Evolutionary conservation across 2,329 filamentous ascomycete genomes (phyloP), one percentile per base, ranked within the genome.

Genomic region (Alternaria viburni): DNA sequence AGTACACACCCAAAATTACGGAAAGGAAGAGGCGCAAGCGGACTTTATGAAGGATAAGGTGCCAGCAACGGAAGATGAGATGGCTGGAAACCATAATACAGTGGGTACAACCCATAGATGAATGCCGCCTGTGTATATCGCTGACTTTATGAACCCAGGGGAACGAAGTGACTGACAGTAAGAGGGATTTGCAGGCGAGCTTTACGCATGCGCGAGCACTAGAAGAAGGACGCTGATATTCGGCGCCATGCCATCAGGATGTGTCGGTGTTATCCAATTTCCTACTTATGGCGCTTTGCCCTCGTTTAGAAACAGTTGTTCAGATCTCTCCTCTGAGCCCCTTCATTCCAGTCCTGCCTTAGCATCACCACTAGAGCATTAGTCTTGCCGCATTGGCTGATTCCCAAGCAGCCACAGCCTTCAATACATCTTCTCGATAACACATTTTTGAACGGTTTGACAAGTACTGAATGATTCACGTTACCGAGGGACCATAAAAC

Each of bases 151-250:
- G 19, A 52, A n/a, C 15, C 9, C 11, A 52, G 49, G 13, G 36
- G 49, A 15, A 3, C 1, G 13, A 9, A 36, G 30, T 41, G 15
- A 3, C 49, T n/a, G 28, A 12, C 8, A 17, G 45, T 5, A 26
- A 19, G 26, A 13, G 15, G 19, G 15, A 26, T n/a, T 6, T 6
- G 3, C 10, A 57, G 6, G 30, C 44, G 6, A 21, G 26, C 25
- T 70, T 66, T 44, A 41, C 62, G 10, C 58, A 70, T 28, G 68
- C 62, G 10, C 25, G 64, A 4, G 30, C 65, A 26, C 21, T 72
- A n/a, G 69, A 72, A 41, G 67, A 72, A 54, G 69, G 69, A 6
- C 66, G 28, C 8, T 45, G 13, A 15, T 36, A 17, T 23, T 1
- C 5, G 9, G 13, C 11, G 30, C 23, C 19, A 21, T 23, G 28